Base-by-base conservation (phyloP, 1,284 basidiomycete species). In the Ustilago loliicola region DNA sequence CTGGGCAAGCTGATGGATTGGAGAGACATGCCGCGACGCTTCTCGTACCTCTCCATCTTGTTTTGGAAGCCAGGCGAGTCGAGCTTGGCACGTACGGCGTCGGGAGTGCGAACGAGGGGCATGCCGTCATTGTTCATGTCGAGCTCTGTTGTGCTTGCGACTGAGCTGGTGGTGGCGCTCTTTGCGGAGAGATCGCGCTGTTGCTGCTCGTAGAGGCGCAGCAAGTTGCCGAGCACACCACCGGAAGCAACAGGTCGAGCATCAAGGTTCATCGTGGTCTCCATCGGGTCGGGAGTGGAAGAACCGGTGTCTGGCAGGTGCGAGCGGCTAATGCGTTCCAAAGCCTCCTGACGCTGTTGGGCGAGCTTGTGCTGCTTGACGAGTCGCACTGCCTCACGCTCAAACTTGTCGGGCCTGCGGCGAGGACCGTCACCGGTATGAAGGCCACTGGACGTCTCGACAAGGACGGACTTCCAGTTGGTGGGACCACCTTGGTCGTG, bases 121-220 rank as follows among this genome's bases (percentile, higher is more conserved):
- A 36, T 58, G 52, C 57, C 55, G 27, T 66, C 67, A 15, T 4
- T 21, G 21, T 57, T 63, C 42, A 57, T 57, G 25, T 64, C 59
- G 45, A 61, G 66, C 42, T 78, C 76, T 65, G 69, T 77, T 19
- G 52, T 19, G 45, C 73, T 75, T 27, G 55, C 74, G 55, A 80
- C 30, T 9, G 80, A 74, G 61, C 70, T 74, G 50, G 76, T 74
- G 23, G 61, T 72, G 25, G 64, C 67, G 21, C 69, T 69, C 27
- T 59, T 67, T 13, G 59, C 17, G 19, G 40, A 48, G 36, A 79
- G 38, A 51, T 81, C 81, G 57, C 71, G 72, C 65, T 80, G 79
- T 50, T 82, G 81, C 70, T 82, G 81, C 52, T 86, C 85, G 60
- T 86, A 86, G 15, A 86, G 80, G 34, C 72, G 77, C n/a, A 85